A percentile compares a stretch with the other conserved stretches of the same genome.
Evolutionary conservation across 352 stramenopile genomes (phyloP).

Genomic region (Paralagenidium karlingii): DNA sequence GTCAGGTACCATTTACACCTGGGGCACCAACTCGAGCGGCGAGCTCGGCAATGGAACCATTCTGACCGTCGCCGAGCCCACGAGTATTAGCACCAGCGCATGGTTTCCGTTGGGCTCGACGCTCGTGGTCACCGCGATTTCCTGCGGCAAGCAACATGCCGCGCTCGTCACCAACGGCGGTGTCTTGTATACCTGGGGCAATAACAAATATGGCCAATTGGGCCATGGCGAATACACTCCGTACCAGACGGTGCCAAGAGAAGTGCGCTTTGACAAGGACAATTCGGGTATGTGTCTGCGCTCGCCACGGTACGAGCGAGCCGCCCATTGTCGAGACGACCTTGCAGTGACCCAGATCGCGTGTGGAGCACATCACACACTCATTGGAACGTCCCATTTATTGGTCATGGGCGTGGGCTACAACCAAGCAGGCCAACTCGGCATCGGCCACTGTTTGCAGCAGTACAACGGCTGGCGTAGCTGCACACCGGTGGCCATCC

Average conservation of each 20-base stretch:
- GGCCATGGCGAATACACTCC: constrained; percentile 41
- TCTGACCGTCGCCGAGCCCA: constrained; percentile 16
- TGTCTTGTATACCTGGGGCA: constrained; percentile 58
- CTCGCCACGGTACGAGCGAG: constrained; percentile 42
- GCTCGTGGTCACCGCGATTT: constrained; percentile 27
- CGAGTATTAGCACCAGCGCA: constrained; percentile 15
- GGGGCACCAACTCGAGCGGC: constrained; percentile 38
- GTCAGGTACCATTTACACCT: constrained; percentile 26
- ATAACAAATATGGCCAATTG: constrained; percentile 63
- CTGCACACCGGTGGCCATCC: constrained; percentile 34
- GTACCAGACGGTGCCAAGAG: constrained; percentile 21
- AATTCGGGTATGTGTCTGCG: constrained; percentile 6
- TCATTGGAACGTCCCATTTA: constrained; percentile 67
- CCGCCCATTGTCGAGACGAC: constrained; percentile 22
- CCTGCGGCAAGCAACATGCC: constrained; percentile 61
- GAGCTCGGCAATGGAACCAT: constrained; percentile 42
- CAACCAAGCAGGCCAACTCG: constrained; percentile 66
- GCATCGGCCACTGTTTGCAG: constrained; percentile 46
- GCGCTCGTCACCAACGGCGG: constrained; percentile 44
- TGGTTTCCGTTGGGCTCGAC: constrained; percentile 21
- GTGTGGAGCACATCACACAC: constrained; percentile 53
- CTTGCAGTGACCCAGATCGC: constrained; percentile 55
- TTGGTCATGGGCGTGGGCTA: constrained; percentile 66
- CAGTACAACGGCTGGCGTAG: constrained; percentile 53
- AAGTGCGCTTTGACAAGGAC: constrained; percentile 31